phyloP scores from a whole-genome alignment of 2,329 filamentous ascomycete species.

The Cadophora malorum region DNA sequence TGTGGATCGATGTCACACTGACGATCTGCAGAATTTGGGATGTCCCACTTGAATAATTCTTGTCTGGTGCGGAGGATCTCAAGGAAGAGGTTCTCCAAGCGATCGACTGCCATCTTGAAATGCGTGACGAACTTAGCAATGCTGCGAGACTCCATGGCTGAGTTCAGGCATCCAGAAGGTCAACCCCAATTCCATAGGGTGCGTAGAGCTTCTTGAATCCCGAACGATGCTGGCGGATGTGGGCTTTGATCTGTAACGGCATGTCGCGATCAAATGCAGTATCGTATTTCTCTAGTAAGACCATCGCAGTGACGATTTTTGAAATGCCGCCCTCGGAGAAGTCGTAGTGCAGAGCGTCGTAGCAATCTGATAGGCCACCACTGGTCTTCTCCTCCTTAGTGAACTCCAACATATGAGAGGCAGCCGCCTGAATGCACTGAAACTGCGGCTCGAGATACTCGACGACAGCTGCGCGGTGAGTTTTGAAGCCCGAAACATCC shows the following conservation, averaged over 20 bases:
- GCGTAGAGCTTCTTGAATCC: background rate
- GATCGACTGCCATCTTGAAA: background rate
- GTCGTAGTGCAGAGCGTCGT: background rate
- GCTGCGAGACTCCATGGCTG: background rate
- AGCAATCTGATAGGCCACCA: conserved; percentile 6
- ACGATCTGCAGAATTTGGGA: background rate
- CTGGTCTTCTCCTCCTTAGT: background rate
- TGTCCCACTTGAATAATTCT: conserved; percentile 7
- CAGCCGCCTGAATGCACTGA: background rate
- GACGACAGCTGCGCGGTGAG: background rate
- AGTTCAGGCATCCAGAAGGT: background rate
- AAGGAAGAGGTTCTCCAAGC: conserved; percentile 15
- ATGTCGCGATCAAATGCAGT: conserved; percentile 18
- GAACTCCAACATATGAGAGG: background rate
- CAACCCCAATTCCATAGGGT: background rate
- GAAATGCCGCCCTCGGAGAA: too few species aligned
- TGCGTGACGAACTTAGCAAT: too few species aligned
- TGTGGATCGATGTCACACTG: background rate
- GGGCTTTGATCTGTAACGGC: conserved; percentile 3
- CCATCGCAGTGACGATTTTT: background rate
- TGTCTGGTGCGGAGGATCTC: conserved; percentile 13
- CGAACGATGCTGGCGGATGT: background rate
- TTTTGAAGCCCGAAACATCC: background rate
- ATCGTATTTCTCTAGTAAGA: conserved; percentile 13
- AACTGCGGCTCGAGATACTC: conserved; percentile 24